Conservation (phyloP, 1,284 basidiomycete genomes). For the Puccinia sorghi region DNA sequence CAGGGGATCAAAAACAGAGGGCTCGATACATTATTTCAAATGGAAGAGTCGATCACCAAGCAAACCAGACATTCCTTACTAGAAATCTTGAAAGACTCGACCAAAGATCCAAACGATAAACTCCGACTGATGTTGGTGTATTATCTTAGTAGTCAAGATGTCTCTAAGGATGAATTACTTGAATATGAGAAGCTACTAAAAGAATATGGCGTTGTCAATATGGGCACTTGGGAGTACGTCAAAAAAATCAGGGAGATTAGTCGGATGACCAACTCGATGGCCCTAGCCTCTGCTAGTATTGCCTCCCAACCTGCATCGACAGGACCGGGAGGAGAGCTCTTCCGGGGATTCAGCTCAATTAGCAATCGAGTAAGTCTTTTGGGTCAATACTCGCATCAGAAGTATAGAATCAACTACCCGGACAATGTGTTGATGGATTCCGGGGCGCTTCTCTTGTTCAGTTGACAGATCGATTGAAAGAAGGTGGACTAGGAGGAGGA, state of each 20-base stretch:
- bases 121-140: conserved; percentile 90
- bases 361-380: conserved; percentile 72
- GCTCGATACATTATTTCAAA: conserved; percentile 93
- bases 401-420: background rate
- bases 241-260: conserved; percentile 84
- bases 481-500: conserved; percentile 71
- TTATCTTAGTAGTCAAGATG: conserved; percentile 80
- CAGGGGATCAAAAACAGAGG: conserved; percentile 95
- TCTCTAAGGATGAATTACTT: conserved; percentile 80
- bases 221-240: conserved; percentile 88
- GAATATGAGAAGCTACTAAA: conserved; percentile 86
- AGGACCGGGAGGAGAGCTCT: conserved; percentile 70
- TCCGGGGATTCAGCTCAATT: conserved; percentile 87
- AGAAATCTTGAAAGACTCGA: conserved; percentile 72
- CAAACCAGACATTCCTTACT: conserved; percentile 78
- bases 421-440: background rate
- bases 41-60: conserved; percentile 84
- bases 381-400: background rate
- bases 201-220: conserved; percentile 70
- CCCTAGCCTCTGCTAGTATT: conserved; percentile 71
- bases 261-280: conserved; percentile 70
- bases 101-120: conserved; percentile 73
- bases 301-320: conserved; percentile 61
- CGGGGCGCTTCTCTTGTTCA: conserved; percentile 57
- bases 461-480: conserved; percentile 89